A percentile compares a stretch with the other conserved stretches of the same genome.
phyloP scores from a whole-genome alignment of 2,329 filamentous ascomycete species.

The Pseudocercospora crystallina region DNA sequence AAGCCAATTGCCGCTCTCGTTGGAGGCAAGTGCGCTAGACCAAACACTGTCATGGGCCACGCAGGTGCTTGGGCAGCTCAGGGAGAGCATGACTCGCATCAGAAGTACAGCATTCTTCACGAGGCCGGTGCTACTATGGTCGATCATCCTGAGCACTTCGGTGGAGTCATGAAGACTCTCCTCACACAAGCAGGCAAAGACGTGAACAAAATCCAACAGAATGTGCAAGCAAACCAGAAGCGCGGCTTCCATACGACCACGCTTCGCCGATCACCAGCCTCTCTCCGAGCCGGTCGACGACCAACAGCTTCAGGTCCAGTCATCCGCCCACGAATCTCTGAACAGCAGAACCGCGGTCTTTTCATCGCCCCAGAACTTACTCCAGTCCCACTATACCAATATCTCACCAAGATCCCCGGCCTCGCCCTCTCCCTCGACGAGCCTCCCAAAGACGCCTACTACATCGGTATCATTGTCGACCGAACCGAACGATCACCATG shows the following conservation, averaged over 20 bases:
- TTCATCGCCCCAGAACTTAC: slow-evolving; percentile 29
- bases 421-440: slow-evolving; percentile 26
- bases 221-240: slow-evolving; percentile 42
- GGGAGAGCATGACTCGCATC: slow-evolving; percentile 62
- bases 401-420: slow-evolving; percentile 30
- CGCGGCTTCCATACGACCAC: slow-evolving; percentile 46
- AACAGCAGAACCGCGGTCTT: slow-evolving; percentile 27
- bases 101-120: slow-evolving; percentile 68
- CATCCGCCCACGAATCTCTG: slow-evolving; percentile 3
- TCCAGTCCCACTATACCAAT: slow-evolving; percentile 28
- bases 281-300: slow-evolving; percentile 15
- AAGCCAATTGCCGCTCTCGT: slow-evolving; percentile 76
- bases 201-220: slow-evolving; percentile 39
- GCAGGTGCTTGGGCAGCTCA: slow-evolving; percentile 70
- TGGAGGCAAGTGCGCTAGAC: slow-evolving; percentile 63
- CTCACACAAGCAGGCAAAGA: slow-evolving; percentile 48
- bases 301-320: slow-evolving; percentile 16
- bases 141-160: slow-evolving; percentile 74
- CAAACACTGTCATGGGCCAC: slow-evolving; percentile 73
- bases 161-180: slow-evolving; percentile 63
- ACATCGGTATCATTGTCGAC: slow-evolving; percentile 66
- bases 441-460: slow-evolving; percentile 36
- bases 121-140: slow-evolving; percentile 68
- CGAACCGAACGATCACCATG: slow-evolving; percentile 62
- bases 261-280: slow-evolving; percentile 20